phyloP scores from a whole-genome alignment of 345 rosid species.

The Capsella bursapastoris region DNA sequence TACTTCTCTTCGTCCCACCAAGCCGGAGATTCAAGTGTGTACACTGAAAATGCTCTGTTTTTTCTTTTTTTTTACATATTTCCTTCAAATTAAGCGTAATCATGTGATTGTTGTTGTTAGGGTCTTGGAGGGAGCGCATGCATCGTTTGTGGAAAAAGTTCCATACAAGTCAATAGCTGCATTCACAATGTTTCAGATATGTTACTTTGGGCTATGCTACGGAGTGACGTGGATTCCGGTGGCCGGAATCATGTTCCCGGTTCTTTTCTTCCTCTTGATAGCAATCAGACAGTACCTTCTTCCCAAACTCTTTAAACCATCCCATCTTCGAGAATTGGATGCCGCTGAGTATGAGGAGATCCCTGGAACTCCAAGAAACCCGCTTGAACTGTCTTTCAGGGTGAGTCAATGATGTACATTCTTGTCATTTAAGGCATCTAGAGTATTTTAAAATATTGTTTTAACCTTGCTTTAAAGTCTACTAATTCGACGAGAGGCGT shows the following conservation, averaged over 20 bases:
- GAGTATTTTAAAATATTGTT: background rate
- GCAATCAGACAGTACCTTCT: conserved; percentile 69
- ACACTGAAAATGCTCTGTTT: background rate
- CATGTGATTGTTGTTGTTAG: conserved; percentile 44
- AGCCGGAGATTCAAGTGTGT: conserved; percentile 65
- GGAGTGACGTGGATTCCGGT: conserved; percentile 88
- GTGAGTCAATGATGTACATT: conserved; percentile 11
- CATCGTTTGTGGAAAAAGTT: conserved; percentile 73
- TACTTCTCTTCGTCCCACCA: conserved; percentile 67
- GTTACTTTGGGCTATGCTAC: conserved; percentile 65
- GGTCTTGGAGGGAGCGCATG: conserved; percentile 69
- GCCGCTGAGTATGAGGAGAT: conserved; percentile 84
- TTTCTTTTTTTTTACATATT: background rate
- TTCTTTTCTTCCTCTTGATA: conserved; percentile 78
- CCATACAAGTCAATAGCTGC: conserved; percentile 56
- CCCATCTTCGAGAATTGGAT: conserved; percentile 66
- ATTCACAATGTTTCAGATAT: conserved; percentile 66
- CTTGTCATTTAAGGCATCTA: background rate
- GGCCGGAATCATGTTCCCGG: conserved; percentile 81
- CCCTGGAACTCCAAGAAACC: conserved; percentile 49
- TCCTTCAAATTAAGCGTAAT: background rate
- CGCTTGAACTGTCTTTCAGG: conserved; percentile 37
- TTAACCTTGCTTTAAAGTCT: background rate
- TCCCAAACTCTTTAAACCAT: conserved; percentile 58
- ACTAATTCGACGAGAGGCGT: conserved; percentile 13